These are phyloP conservation scores for Ploettnerulaceae sp. DNA, from an alignment of 2,329 filamentous ascomycete genomes.

Conservation along the genomic window DNA sequence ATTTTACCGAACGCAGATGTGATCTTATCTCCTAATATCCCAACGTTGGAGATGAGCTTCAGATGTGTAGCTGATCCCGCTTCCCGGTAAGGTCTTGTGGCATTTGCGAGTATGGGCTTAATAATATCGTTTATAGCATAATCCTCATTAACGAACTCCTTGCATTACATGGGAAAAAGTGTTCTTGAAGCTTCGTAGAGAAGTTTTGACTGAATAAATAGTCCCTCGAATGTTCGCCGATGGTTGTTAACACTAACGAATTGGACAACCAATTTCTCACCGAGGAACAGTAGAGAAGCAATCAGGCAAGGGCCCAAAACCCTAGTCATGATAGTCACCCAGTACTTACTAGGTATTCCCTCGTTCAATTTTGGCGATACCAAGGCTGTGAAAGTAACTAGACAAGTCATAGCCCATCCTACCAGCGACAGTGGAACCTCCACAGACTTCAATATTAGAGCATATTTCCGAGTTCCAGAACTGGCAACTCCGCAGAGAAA, in stretches of 20 bases:
- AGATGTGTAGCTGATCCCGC: conserved; percentile 70
- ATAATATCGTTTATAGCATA: conserved; percentile 84
- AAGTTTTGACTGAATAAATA: conserved; percentile 88
- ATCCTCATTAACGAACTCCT: conserved; percentile 87
- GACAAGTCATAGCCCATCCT: conserved; percentile 61
- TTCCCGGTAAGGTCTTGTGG: conserved; percentile 42
- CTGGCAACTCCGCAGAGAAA: conserved; percentile 66
- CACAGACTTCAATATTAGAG: conserved; percentile 57
- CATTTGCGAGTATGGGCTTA: conserved; percentile 60
- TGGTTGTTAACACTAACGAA: conserved; percentile 83
- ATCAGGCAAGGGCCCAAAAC: conserved; percentile 64
- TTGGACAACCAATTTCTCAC: conserved; percentile 75
- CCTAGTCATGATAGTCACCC: conserved; percentile 54
- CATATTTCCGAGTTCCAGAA: conserved; percentile 66
- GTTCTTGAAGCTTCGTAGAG: conserved; percentile 86
- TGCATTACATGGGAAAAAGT: conserved; percentile 88
- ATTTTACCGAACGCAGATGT: conserved; percentile 91
- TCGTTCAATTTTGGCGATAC: conserved; percentile 36
- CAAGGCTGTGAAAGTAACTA: conserved; percentile 56
- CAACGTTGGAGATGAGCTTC: conserved; percentile 69
- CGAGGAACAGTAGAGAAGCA: conserved; percentile 65
- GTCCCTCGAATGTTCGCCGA: conserved; percentile 73
- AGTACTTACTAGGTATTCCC: conserved; percentile 32
- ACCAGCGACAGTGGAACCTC: conserved; percentile 64
- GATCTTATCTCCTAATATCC: conserved; percentile 85